Evolutionary conservation across 768 basidiomycete species (phyloP), one percentile per base, ranked within the genome.

Genomic region (Auriculariales sp.): DNA sequence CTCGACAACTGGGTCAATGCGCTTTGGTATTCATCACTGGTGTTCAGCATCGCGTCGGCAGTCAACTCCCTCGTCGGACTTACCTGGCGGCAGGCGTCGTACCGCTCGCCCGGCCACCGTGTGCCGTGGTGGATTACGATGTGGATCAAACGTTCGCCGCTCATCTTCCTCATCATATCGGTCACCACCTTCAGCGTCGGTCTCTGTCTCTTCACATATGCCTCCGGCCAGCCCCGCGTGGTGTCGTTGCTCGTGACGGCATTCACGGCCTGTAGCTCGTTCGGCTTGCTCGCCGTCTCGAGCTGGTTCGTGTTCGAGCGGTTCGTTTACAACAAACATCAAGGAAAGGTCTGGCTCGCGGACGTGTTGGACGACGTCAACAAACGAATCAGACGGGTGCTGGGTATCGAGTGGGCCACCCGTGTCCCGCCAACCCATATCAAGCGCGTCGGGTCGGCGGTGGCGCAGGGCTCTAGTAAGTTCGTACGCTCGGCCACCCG

Each of bases 101-200:
- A 86, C 59, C 82, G 82, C 49, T 83, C 81, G 31, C 83, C 82
- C 17, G 77, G 79, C 7, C 76, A 84, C 61, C 77, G 79, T 48
- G 81, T 83, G 35, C 82, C 83, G 1, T 83, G 82, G 82, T 84
- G 83, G 81, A 81, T 84, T 36, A 64, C 83, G 50, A 87, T 88
- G 25, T 89, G 83, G 85, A 88, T 88, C 66, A 88, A 87, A 60
- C 71, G 84, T 30, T 84, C 83, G 4, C 85, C 85, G 12, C 70
- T 89, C 29, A 81, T 87, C 53, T 86, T 88, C 66, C 75, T 88
- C 42, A 84, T 88, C 52, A 71, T 88, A 61, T 85, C 86, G 48
- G 84, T 88, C 39, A 82, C 83, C 33, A 83, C 81, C 63, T 89
- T 89, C 64, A 87, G 82, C 1, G 71, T 83, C 34, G 85, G 85